Base-by-base conservation (phyloP, 106 monocot species). In the Allium cepa region DNA sequence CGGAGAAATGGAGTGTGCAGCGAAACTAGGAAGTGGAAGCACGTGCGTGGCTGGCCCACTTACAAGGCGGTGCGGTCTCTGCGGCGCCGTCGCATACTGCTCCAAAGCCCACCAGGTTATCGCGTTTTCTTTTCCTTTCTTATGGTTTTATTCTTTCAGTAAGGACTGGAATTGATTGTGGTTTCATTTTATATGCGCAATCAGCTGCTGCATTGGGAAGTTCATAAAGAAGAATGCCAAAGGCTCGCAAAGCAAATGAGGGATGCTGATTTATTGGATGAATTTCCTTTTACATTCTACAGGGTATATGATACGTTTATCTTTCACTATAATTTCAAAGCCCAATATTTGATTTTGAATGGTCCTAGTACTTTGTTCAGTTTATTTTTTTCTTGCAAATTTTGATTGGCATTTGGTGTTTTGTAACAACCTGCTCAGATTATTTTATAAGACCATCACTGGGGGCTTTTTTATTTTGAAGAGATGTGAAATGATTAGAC, bases 61-160 rank as follows among this genome's bases (percentile, higher is more conserved):
- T 27, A 51, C 50, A 10, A 71, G 87, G 9, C 90, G 90, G 62
- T 94, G 94, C 69, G 87, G 85, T 47, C 59, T 73, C 57, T 94
- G 94, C 78, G 87, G 90, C 14, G 84, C 84, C 62, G 82, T 94
- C 27, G 84, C 80, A 48, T 94, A 94, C 76, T 94, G 94, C 80
- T 94, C 94, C n/a, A 55, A 26, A 71, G 62, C 80, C 57, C 90
- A 94, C 69, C 94, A 90, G 82, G 94, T 94, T 16, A 56, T 50
- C 62, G 26, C 57, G 36, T 62, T 13, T 3, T 14, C 36, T 26
- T 63, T 7, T 14, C 72, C 56, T 11, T 26, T 47, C 63, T 53
- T 53, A 9, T n/a, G 1, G 1, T 12, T 28, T 17, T 8, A 46
- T 8, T 22, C 11, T 7, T 3, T 53, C 53, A 55, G 15, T 55